Evolutionary conservation across 805 yeast species (phyloP).

Genomic region (Cyberlindnera subsufficiens): DNA sequence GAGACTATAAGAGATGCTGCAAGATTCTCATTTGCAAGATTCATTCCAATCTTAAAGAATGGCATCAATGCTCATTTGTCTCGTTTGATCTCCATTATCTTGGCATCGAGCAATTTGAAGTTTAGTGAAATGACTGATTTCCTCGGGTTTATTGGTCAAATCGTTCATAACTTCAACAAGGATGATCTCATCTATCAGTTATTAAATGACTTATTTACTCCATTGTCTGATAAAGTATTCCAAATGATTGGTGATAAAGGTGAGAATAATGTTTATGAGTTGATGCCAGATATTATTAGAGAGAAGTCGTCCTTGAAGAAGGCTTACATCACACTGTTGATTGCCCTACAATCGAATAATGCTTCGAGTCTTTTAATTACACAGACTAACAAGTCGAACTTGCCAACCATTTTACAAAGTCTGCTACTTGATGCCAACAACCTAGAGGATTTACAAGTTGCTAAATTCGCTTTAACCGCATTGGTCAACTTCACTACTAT

Average conservation of each 20-base stretch:
- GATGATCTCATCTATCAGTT: slow-evolving; percentile 67
- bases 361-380: slow-evolving; percentile 72
- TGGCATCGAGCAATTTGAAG: slow-evolving; percentile 51
- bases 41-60: slow-evolving; percentile 66
- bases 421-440: slow-evolving; percentile 62
- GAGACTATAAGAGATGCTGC: slow-evolving; percentile 79
- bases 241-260: slow-evolving; percentile 39
- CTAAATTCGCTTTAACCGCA: slow-evolving; percentile 65
- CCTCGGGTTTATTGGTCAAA: slow-evolving; percentile 80
- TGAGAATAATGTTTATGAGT: slow-evolving; percentile 30
- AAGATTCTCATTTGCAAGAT: slow-evolving; percentile 80
- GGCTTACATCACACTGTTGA: slow-evolving; percentile 62
- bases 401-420: slow-evolving; percentile 57
- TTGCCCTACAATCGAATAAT: slow-evolving; percentile 69
- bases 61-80: slow-evolving; percentile 50
- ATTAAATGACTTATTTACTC: slow-evolving; percentile 65
- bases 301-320: slow-evolving; percentile 64
- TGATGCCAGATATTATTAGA: slow-evolving; percentile 54
- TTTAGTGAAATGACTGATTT: slow-evolving; percentile 72
- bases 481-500: slow-evolving; percentile 55
- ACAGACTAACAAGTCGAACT: slow-evolving; percentile 52
- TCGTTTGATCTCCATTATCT: slow-evolving; percentile 63
- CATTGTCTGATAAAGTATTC: slow-evolving; percentile 64
- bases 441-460: slow-evolving; percentile 54
- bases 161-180: slow-evolving; percentile 68